Base-by-base conservation (phyloP, 257 asterid genomes). In the Euphrasia confusa region DNA sequence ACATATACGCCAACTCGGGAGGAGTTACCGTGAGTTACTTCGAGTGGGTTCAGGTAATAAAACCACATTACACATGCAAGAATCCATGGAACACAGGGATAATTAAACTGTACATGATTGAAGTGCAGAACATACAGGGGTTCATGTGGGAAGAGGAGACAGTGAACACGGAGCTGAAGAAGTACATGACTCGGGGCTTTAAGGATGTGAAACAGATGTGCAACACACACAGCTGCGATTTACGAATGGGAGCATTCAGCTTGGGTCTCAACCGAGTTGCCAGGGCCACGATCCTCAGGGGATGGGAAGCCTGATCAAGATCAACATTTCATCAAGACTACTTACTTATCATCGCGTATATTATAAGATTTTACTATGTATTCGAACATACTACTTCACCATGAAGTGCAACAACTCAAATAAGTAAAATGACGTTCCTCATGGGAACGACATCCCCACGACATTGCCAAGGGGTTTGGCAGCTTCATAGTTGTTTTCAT, bases 141-240 rank as follows among this genome's bases (percentile, higher is more conserved):
- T 91, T 91, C 77, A 88, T 88, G 95, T 91, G 98, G 98, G 95
- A 88, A 7, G 98, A 88, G 77, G 83, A 80, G 30, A 91, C 86
- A 28, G 98, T 91, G 78, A 91, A 91, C 33, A 66, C 71, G 0
- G 97, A 91, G 80, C 82, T 91, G 21, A 84, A 84, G 76, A 84
- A 74, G 2, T 91, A 91, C 77, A 91, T 91, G 97, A 86, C 77
- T 2, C 78, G 64, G 33, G 95, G 93, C 3, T 86, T 86, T 17
- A 78, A 78, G 17, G 81, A 86, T 58, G 95, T 88, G 10, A 88
- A 88, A 63, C 79, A 78, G 44, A 91, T 88, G 95, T 88, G 98
- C 80, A 86, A 73, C 68, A 75, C 86, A 10, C 93, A 82, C 32
- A 80, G 70, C 72, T 88, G 95, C 44, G 86, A 84, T 60, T 80